Evolutionary conservation across 1,284 basidiomycete genomes (phyloP).

Genomic region (Neolentinus lepideus): DNA sequence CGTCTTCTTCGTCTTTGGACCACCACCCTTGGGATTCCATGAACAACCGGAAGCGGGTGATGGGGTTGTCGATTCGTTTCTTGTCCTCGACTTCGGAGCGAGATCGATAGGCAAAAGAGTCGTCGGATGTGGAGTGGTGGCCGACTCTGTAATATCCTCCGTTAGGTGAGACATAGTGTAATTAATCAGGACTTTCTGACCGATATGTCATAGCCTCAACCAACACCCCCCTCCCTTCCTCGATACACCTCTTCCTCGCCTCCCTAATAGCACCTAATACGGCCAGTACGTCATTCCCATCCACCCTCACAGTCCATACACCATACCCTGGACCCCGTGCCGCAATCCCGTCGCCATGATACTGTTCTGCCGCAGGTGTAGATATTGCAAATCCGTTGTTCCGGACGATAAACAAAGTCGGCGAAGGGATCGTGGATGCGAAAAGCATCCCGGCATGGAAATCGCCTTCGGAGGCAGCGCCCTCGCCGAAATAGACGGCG

Average conservation of each 20-base stretch:
- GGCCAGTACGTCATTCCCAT: conserved; percentile 91
- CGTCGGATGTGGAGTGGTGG: conserved; percentile 94
- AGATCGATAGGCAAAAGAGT: conserved; percentile 86
- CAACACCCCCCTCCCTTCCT: conserved; percentile 77
- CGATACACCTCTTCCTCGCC: conserved; percentile 71
- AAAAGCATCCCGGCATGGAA: conserved; percentile 76
- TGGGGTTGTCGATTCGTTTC: conserved; percentile 85
- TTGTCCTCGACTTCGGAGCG: conserved; percentile 83
- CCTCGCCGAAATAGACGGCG: conserved; percentile 87
- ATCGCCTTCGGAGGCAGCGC: conserved; percentile 74
- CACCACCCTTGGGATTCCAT: conserved; percentile 86
- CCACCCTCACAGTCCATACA: conserved; percentile 84
- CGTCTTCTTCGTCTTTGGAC: conserved; percentile 70
- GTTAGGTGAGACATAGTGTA: not conserved
- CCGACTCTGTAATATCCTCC: conserved; percentile 48
- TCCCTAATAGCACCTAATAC: conserved; percentile 80
- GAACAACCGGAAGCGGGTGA: conserved; percentile 78
- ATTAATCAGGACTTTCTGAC: conserved; percentile 23
- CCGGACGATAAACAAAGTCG: conserved; percentile 69
- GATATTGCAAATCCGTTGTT: conserved; percentile 95
- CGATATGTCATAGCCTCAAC: conserved; percentile 93
- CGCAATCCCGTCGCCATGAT: conserved; percentile 89
- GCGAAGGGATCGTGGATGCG: conserved; percentile 69
- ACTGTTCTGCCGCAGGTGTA: conserved; percentile 87
- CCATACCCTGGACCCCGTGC: conserved; percentile 92